Conservation (phyloP, 164 flowering plant genomes). For the Pachysandra terminalis region DNA sequence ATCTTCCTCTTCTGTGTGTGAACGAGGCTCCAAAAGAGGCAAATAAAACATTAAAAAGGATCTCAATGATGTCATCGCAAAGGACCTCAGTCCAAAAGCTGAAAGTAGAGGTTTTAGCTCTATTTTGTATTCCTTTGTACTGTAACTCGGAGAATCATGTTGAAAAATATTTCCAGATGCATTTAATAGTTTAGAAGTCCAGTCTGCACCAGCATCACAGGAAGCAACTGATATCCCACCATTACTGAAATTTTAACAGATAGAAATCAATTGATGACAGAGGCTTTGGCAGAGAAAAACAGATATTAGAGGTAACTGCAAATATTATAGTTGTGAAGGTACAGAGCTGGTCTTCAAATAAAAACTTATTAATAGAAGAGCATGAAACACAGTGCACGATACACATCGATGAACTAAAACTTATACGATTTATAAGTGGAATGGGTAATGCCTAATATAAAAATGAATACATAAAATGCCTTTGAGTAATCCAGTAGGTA, state of each 20-base stretch:
- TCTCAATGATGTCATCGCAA: constrained; percentile 77
- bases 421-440: not conserved
- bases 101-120: constrained; percentile 78
- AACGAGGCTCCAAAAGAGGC: constrained; percentile 83
- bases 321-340: too few species aligned
- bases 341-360: too few species aligned
- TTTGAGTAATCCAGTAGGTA: too few species aligned
- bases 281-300: not conserved
- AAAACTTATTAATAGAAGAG: not conserved
- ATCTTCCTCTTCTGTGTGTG: constrained; percentile 57
- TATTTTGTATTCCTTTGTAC: constrained; percentile 59
- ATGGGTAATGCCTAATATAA: too few species aligned
- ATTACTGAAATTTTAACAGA: constrained; percentile 34
- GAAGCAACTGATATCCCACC: constrained; percentile 49
- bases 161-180: constrained; percentile 32
- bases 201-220: constrained; percentile 68
- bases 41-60: constrained; percentile 72
- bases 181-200: constrained; percentile 34
- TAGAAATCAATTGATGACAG: constrained; percentile 9
- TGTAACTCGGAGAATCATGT: constrained; percentile 34
- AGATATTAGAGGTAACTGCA: too few species aligned
- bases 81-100: constrained; percentile 61
- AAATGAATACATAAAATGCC: too few species aligned
- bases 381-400: not conserved
- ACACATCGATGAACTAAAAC: not conserved